Base-by-base conservation (phyloP, 1,284 basidiomycete species). In the Exobasidium rhododendri region DNA sequence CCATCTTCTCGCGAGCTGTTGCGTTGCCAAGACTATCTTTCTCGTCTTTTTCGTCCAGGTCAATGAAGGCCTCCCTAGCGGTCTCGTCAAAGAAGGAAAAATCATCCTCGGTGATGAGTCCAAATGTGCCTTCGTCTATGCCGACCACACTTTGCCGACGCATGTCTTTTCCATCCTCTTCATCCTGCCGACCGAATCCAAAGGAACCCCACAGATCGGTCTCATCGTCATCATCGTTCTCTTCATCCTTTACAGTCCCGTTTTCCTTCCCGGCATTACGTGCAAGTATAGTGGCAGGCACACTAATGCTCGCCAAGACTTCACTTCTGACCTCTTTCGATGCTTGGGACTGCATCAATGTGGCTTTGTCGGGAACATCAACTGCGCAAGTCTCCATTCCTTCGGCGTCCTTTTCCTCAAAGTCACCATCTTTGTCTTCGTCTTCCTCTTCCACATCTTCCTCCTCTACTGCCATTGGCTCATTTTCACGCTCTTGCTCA, bases 11-110 rank as follows among this genome's bases (percentile, higher is more conserved):
- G 22, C 50, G 1, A 20, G 20, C 20, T 54, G 50, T n/a, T 6
- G 24, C 55, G 3, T 20, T 28, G 30, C 13, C 56, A 28, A 13
- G 54, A 2, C 20, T 2, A 20, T 13, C 4, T 49, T 44, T 26
- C 13, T 60, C 53, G 3, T 60, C 54, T 11, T 26, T 24, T 52
- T 22, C 43, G 17, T 20, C 11, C 7, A 24, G 44, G 22, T 20
- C 53, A 26, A 44, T 47, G 20, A 29, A 24, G 6, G 14, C 59
- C n/a, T n/a, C n/a, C n/a, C n/a, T n/a, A 24, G 64, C 64, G 13
- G 52, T 66, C 28, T 71, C 71, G 61, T 76, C 73, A 50, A 76
- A 76, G 65, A 76, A 76, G 30, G 68, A 69, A 51, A 76, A 76
- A 64, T 76, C 74, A 26, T 76, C 74, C 47, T 76, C 74, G 6